Base-by-base conservation (phyloP, 345 rosid species). In the Citropsis articulata region DNA sequence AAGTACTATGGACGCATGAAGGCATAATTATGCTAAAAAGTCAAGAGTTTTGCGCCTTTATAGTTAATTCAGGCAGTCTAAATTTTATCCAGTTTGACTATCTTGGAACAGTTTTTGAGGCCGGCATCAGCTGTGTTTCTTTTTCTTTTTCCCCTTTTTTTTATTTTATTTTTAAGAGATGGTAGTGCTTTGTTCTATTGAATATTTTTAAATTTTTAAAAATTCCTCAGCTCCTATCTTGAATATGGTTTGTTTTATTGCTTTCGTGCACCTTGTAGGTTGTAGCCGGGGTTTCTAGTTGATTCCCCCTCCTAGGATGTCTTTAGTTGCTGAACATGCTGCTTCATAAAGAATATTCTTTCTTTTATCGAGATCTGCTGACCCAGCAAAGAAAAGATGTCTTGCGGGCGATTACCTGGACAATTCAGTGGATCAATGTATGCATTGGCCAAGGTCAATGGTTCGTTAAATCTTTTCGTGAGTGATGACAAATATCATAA, bases 1-100 rank as follows among this genome's bases (percentile, higher is more conserved):
- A 93, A 88, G 89, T 85, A 78, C 83, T 90, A 55, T 56, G 89
- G 89, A 33, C 92, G 92, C 5, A 77, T 75, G 73, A 93, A 91
- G 88, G 91, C 95, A 1, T 93, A 76, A 79, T 55, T 75, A 13
- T 53, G 42, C 56, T 21, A 59, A 19, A 56, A 53, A 22, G 4
- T 67, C 14, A 19, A 25, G 63, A 59, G 7, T 57, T 71, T 67
- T 62, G 48, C 63, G 25, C 35, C 25, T 3, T 78, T 68, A 45
- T 33, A 21, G 55, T 35, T n/a, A 10, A 42, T n/a, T n/a, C 74
- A 73, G 68, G 27, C 31, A 50, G 16, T 72, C 66, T 24, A 33
- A 22, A 31, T 33, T 50, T 27, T 35, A 30, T 66, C 48, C 70
- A 45, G 22, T 50, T 64, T 22, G 33, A 59, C 33, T 67, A 62